Base-by-base conservation (phyloP, 768 basidiomycete genomes). In the Tylopilus rubrobrunneus region DNA sequence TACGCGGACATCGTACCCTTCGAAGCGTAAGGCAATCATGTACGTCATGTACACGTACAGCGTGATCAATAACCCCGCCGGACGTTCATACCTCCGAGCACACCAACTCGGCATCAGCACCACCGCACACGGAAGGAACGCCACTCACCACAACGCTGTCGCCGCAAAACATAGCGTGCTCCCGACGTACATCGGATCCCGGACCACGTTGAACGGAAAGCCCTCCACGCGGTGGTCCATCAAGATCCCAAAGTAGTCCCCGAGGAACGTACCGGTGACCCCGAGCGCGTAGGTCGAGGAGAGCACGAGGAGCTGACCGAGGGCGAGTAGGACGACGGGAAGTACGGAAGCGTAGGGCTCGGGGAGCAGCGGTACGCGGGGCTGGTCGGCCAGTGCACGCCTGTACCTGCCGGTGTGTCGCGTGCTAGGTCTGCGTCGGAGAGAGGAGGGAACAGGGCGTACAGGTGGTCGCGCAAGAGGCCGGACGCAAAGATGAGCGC, bases 141-240 rank as follows among this genome's bases (percentile, higher is more conserved):
- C 25, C 10, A 68, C 86, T 62, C 55, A 93, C 93, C 92, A 96
- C 33, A 99, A 76, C 0, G 96, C 88, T 1, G 83, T 85, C 21
- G 85, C 95, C 36, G 82, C 72, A 73, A 98, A 98, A 67, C 86
- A 90, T 75, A 99, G 74, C 6, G 93, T 94, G 65, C 88, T 92
- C 8, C 96, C 96, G 44, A 93, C 89, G 66, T 99, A 98, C 96
- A 99, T 99, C 0, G 96, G 96, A 69, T 97, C 87, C 19, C 82
- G 78, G 40, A 95, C 77, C 45, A 97, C 80, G 67, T 96, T 96
- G 79, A 98, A 99, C 0, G 96, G 96, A 77, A 99, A 99, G 68
- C 89, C 87, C 64, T 93, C 87, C n/a, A 98, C 94, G 48, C 90
- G 78, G 56, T 86, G 78, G 63, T 92, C 85, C 92, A 88, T 93